These are phyloP conservation scores for Penicillium taxi DNA, from an alignment of 495 filamentous ascomycete species.

Conservation along the genomic window DNA sequence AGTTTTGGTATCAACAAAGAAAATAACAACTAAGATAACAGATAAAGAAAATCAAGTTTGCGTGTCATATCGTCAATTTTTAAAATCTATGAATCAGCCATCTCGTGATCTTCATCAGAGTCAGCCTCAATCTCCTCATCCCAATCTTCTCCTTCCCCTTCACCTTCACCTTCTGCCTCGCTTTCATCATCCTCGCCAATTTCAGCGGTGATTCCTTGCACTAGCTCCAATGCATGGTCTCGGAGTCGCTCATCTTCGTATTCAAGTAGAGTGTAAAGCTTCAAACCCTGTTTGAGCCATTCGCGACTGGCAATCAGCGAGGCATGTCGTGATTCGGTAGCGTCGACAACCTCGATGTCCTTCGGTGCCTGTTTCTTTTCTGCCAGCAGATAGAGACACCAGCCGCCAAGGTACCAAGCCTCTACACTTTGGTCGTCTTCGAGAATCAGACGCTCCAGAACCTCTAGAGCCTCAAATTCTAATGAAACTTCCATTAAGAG, in stretches of 20 bases:
- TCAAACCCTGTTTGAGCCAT: constrained; percentile 46
- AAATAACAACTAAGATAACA: constrained; percentile 8
- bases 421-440: constrained; percentile 94
- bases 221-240: constrained; percentile 48
- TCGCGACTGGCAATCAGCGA: constrained; percentile 41
- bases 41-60: constrained; percentile 7
- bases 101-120: constrained; percentile 41
- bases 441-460: constrained; percentile 69
- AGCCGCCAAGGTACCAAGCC: constrained; percentile 94
- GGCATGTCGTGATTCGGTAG: constrained; percentile 27
- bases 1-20: constrained; percentile 27
- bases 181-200: constrained; percentile 46
- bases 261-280: constrained; percentile 36
- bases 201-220: constrained; percentile 48
- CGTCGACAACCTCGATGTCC: constrained; percentile 21
- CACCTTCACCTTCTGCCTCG: constrained; percentile 42
- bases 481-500: constrained; percentile 84
- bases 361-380: constrained; percentile 51
- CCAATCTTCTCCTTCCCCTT: constrained; percentile 40
- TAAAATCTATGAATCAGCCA: constrained; percentile 36
- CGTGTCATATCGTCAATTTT: constrained; percentile 11
- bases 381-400: constrained; percentile 72
- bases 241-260: constrained; percentile 49
- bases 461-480: constrained; percentile 75
- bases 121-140: constrained; percentile 34